phyloP scores from a whole-genome alignment of 169 alveolate species.

The Plasmodium knowlesi region DNA sequence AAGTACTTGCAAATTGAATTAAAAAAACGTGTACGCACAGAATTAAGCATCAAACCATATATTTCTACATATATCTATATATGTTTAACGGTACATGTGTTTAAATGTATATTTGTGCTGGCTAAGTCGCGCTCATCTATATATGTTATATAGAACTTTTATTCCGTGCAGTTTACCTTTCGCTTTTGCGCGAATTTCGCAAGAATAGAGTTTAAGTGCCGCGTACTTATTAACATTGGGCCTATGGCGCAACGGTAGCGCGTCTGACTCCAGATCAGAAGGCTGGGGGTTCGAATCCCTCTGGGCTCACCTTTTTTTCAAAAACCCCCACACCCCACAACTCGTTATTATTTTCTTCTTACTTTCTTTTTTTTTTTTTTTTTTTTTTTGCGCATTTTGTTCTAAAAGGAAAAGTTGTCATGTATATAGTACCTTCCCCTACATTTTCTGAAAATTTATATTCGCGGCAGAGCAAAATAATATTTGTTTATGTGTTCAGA shows the following conservation, averaged over 20 bases:
- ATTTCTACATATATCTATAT: background rate
- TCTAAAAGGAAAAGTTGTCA: background rate
- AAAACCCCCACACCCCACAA: too few relatives aligned
- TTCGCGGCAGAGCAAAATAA: background rate
- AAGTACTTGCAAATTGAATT: background rate
- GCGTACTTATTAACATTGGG: conserved; percentile 58
- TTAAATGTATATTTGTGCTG: too few relatives aligned
- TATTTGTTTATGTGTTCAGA: too few relatives aligned
- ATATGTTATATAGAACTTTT: background rate
- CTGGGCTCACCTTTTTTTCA: conserved; percentile 84
- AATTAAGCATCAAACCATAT: background rate
- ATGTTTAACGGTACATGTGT: background rate
- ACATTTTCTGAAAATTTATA: background rate
- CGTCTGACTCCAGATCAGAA: conserved; percentile 93
- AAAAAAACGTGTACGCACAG: background rate
- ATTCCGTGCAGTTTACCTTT: too few relatives aligned
- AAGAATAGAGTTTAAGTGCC: background rate
- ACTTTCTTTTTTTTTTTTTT: background rate
- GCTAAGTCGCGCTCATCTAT: background rate
- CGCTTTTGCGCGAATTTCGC: background rate
- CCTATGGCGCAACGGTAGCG: conserved; percentile 94
- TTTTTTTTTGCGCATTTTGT: background rate
- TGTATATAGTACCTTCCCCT: background rate
- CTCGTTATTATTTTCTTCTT: too few relatives aligned
- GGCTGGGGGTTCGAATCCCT: conserved; percentile 93